Evolutionary conservation across 2,329 filamentous ascomycete genomes (phyloP).

Genomic region (Colletotrichum chlorophyti): DNA sequence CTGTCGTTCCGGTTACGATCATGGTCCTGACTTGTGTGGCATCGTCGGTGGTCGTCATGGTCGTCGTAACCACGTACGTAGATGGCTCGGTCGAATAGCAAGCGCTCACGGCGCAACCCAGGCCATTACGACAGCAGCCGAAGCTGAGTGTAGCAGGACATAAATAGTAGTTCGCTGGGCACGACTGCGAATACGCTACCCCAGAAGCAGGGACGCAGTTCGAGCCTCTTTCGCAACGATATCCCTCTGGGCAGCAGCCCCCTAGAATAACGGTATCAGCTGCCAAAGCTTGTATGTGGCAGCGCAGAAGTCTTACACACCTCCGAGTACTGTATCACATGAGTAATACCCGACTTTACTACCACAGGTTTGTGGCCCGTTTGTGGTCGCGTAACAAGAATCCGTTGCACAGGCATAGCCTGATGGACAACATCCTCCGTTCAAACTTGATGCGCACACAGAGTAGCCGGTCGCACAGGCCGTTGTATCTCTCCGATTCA

Average conservation of each 20-base stretch:
- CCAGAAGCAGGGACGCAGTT: conserved; percentile 54
- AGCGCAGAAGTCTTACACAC: conserved; percentile 38
- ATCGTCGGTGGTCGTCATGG: conserved; percentile 52
- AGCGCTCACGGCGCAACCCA: conserved; percentile 52
- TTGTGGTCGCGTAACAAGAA: conserved; percentile 55
- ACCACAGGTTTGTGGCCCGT: conserved; percentile 47
- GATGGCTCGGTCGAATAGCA: conserved; percentile 57
- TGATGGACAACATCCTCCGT: conserved; percentile 55
- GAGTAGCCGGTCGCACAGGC: conserved; percentile 35
- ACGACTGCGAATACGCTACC: conserved; percentile 46
- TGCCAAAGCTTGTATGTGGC: conserved; percentile 5
- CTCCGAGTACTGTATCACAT: conserved; percentile 46
- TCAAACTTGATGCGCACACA: conserved; percentile 46
- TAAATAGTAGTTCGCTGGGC: conserved; percentile 51
- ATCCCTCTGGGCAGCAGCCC: conserved; percentile 53
- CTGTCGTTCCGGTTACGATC: conserved; percentile 46
- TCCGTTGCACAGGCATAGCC: conserved; percentile 54
- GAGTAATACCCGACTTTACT: conserved; percentile 44
- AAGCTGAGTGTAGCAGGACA: conserved; percentile 58
- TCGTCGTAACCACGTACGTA: conserved; percentile 51
- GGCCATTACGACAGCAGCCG: conserved; percentile 59
- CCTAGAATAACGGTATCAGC: conserved; percentile 36
- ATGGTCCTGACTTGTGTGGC: conserved; percentile 46
- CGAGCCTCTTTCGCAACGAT: conserved; percentile 45
- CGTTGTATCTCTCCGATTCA: conserved; percentile 29